A percentile compares a stretch with the other conserved stretches of the same genome.
phyloP scores from a whole-genome alignment of 805 yeast species.

The Saturnispora sanitii region DNA sequence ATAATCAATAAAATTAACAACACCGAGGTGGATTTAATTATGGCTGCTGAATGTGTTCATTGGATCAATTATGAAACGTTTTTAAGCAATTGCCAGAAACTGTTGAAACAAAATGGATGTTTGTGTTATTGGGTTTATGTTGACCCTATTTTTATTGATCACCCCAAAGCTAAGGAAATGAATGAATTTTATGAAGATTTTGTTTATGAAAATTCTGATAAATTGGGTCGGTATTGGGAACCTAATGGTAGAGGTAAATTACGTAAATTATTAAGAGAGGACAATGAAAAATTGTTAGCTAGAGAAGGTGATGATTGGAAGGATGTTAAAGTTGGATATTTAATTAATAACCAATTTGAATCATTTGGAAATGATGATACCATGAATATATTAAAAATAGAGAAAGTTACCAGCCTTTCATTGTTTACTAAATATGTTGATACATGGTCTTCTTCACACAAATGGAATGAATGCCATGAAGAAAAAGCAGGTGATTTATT shows the following conservation, averaged over 20 bases:
- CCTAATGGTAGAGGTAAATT: constrained; percentile 66
- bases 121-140: constrained; percentile 72
- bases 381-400: constrained; percentile 25
- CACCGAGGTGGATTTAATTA: constrained; percentile 43
- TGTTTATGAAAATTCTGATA: constrained; percentile 33
- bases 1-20: constrained; percentile 15
- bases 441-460: constrained; percentile 68
- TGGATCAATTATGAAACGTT: constrained; percentile 44
- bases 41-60: constrained; percentile 83
- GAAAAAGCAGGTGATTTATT: constrained; percentile 29
- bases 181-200: constrained; percentile 39
- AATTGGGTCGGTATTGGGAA: constrained; percentile 71
- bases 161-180: not conserved
- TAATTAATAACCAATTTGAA: constrained; percentile 1
- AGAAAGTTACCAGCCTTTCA: constrained; percentile 32
- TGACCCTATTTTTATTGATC: constrained; percentile 45
- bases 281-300: constrained; percentile 32
- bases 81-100: constrained; percentile 26
- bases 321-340: constrained; percentile 25
- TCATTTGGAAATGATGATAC: constrained; percentile 15
- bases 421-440: constrained; percentile 43
- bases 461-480: constrained; percentile 35
- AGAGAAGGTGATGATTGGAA: constrained; percentile 17
- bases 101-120: constrained; percentile 34
- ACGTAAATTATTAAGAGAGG: constrained; percentile 33